phyloP scores from a whole-genome alignment of 257 asterid species.

The Solanum pinnatisectum region DNA sequence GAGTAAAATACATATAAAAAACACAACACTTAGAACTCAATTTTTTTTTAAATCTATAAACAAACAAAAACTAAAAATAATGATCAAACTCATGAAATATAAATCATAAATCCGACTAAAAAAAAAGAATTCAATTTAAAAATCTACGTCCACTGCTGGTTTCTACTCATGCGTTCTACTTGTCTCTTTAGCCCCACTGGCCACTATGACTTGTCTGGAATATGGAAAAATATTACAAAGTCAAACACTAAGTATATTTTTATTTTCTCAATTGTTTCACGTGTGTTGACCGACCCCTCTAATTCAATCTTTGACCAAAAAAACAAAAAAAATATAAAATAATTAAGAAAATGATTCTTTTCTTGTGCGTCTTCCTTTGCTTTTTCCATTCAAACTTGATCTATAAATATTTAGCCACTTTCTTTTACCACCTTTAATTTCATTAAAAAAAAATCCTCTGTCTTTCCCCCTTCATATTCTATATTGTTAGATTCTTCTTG shows the following conservation, averaged over 20 bases:
- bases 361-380: not conserved
- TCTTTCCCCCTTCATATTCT: not conserved
- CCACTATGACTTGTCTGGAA: not conserved
- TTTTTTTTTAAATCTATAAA: not conserved
- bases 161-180: not conserved
- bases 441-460: not conserved
- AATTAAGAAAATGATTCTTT: not conserved
- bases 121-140: not conserved
- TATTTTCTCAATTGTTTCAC: not conserved
- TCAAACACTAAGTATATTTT: not conserved
- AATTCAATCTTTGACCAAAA: not conserved
- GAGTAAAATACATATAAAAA: too few relatives aligned
- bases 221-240: not conserved
- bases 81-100: not conserved
- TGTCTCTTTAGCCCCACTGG: not conserved
- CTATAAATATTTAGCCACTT: slow-evolving; percentile 19
- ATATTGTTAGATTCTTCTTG: not conserved
- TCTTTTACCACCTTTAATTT: slow-evolving; percentile 21
- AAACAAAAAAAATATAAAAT: not conserved
- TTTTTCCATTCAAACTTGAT: slow-evolving; percentile 14
- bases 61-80: not conserved
- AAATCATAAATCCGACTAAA: not conserved
- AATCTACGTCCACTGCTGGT: not conserved
- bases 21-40: not conserved
- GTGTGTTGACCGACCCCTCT: not conserved